Percentiles rank a stretch among this genome's conserved stretches.
Conservation (phyloP, 2,329 filamentous ascomycete genomes). For the Beauveria brongniartii region DNA sequence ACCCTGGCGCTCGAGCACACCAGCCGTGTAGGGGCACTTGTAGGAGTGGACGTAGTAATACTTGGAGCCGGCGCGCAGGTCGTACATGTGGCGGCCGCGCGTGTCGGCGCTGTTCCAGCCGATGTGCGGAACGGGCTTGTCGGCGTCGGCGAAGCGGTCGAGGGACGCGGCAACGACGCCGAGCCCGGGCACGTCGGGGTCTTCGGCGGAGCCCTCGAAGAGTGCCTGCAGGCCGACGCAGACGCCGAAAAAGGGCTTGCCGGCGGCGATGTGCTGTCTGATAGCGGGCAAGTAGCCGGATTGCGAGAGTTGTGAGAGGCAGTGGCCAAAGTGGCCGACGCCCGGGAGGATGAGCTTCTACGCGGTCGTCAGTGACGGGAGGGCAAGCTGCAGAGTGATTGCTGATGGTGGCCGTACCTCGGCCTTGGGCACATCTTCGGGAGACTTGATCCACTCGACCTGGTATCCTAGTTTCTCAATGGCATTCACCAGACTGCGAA, state of each 20-base stretch:
- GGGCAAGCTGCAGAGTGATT: no score
- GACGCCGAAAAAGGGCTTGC: conserved; percentile 98
- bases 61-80: conserved; percentile 71
- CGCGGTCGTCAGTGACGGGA: background rate
- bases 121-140: conserved; percentile 96
- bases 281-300: conserved; percentile 82
- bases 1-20: conserved; percentile 68
- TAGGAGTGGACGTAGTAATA: conserved; percentile 99
- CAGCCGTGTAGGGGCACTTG: conserved; percentile 66
- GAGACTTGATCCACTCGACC: conserved; percentile 84
- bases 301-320: conserved; percentile 71
- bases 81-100: conserved; percentile 55
- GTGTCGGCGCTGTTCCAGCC: conserved; percentile 92
- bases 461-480: conserved; percentile 92
- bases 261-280: conserved; percentile 69
- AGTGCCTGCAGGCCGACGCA: conserved; percentile 91
- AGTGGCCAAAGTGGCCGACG: conserved; percentile 97
- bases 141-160: conserved; percentile 64
- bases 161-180: conserved; percentile 65
- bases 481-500: conserved; percentile 92
- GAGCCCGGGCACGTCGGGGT: conserved; percentile 62
- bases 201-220: conserved; percentile 79
- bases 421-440: conserved; percentile 74
- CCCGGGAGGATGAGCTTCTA: conserved; percentile 92
- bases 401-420: conserved; percentile 48